A percentile compares a stretch with the other conserved stretches of the same genome.
phyloP scores from a whole-genome alignment of 495 filamentous ascomycete species.

The Chaetomium tenue region DNA sequence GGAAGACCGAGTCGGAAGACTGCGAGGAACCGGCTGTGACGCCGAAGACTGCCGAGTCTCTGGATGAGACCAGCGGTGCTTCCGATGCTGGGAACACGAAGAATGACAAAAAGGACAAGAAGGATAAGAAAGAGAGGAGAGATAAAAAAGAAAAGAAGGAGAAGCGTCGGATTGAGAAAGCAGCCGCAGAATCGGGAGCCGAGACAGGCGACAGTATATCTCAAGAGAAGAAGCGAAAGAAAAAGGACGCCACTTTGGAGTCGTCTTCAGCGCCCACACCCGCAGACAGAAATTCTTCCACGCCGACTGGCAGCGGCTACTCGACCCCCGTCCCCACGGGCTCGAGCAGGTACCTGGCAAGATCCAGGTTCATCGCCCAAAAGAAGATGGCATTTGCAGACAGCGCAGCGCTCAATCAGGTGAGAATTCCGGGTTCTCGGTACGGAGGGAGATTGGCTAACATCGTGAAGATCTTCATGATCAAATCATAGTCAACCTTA shows the following conservation, averaged over 20 bases:
- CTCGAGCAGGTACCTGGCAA: slow-evolving; percentile 59
- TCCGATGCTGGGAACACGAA: slow-evolving; percentile 35
- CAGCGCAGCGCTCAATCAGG: slow-evolving; percentile 72
- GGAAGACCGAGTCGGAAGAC: slow-evolving; percentile 30
- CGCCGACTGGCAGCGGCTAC: slow-evolving; percentile 31
- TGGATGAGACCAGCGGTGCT: background rate
- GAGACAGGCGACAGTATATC: slow-evolving; percentile 27
- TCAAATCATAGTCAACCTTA: slow-evolving; percentile 48
- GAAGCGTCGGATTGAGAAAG: slow-evolving; percentile 47
- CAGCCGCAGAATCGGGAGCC: slow-evolving; percentile 29
- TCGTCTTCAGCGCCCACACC: slow-evolving; percentile 30
- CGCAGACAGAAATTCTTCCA: slow-evolving; percentile 30
- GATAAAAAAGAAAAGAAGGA: slow-evolving; percentile 52
- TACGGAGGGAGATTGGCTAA: slow-evolving; percentile 36
- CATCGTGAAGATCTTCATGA: slow-evolving; percentile 65
- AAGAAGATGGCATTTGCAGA: slow-evolving; percentile 74
- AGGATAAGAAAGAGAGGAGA: slow-evolving; percentile 34
- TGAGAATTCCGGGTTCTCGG: slow-evolving; percentile 36
- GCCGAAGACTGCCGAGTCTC: background rate
- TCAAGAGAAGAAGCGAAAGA: slow-evolving; percentile 42
- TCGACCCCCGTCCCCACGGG: slow-evolving; percentile 43
- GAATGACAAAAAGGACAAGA: slow-evolving; percentile 38
- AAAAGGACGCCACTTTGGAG: slow-evolving; percentile 23
- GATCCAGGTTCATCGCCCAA: slow-evolving; percentile 71
- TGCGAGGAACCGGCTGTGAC: slow-evolving; percentile 26